Conservation (phyloP, 345 rosid species). For the Arabidopsis thaliana region DNA sequence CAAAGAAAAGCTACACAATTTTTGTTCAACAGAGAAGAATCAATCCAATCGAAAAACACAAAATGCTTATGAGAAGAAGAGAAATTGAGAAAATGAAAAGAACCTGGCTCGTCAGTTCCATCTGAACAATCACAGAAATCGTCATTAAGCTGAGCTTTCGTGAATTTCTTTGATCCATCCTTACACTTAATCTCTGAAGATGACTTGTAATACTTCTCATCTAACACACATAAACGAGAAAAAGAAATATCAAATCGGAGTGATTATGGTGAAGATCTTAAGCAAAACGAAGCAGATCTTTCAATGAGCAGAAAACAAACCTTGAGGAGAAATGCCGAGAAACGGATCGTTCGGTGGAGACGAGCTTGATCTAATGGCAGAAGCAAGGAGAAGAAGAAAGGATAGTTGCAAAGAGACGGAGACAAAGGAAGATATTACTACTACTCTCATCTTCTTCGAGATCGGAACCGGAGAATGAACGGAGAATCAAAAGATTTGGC, state of each 20-base stretch:
- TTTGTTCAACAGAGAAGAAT: neutral
- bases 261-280: neutral
- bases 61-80: neutral
- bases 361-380: constrained; percentile 56
- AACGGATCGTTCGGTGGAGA: constrained; percentile 56
- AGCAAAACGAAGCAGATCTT: constrained; percentile 26
- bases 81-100: neutral
- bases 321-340: constrained; percentile 88
- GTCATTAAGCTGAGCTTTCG: constrained; percentile 81
- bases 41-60: neutral
- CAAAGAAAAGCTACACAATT: constrained; percentile 3
- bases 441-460: constrained; percentile 56
- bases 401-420: constrained; percentile 33
- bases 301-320: constrained; percentile 44
- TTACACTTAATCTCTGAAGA: constrained; percentile 70
- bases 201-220: constrained; percentile 75
- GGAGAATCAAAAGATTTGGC: constrained; percentile 30
- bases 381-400: constrained; percentile 42
- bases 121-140: constrained; percentile 95
- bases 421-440: constrained; percentile 30
- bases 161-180: constrained; percentile 84
- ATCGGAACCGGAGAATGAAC: constrained; percentile 38
- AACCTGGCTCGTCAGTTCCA: constrained; percentile 96
- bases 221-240: constrained; percentile 50
- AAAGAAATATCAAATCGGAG: neutral